Conservation (phyloP, 208 protist genomes). For the Naegleria lovaniensis region DNA sequence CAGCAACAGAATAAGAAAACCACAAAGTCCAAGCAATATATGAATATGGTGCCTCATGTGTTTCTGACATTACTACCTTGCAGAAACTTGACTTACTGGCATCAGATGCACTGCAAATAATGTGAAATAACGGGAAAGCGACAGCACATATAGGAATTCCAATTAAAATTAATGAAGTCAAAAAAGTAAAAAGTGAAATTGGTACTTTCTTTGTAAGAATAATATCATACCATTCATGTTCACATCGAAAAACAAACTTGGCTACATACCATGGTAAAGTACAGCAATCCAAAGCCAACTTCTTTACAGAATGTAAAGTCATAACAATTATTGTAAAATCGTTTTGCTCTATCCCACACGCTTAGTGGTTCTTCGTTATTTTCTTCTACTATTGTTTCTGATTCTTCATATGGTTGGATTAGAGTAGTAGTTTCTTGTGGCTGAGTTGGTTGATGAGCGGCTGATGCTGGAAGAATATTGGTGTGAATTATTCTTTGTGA, state of each 20-base stretch:
- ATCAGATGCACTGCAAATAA: not conserved
- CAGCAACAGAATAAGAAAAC: not conserved
- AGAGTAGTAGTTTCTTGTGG: too few species aligned
- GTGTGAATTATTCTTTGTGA: not conserved
- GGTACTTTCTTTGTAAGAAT: too few species aligned
- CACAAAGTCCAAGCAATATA: not conserved
- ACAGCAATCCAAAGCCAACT: not conserved
- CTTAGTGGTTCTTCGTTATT: not conserved
- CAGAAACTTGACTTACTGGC: not conserved
- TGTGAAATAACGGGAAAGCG: not conserved
- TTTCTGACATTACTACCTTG: not conserved
- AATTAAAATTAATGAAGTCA: not conserved
- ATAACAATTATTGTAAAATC: not conserved
- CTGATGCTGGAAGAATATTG: too few species aligned
- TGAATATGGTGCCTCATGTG: not conserved
- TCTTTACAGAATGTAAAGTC: not conserved
- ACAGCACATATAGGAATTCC: not conserved
- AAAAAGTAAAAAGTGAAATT: not conserved
- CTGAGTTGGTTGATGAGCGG: too few species aligned
- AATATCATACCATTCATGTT: too few species aligned
- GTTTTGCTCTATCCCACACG: not conserved
- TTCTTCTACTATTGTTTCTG: not conserved
- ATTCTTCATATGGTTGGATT: too few species aligned
- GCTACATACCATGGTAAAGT: not conserved
- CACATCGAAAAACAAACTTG: too few species aligned